A percentile compares a stretch with the other conserved stretches of the same genome.
Conservation (phyloP, 1,284 basidiomycete species). For the Anthracocystis walkeri region DNA sequence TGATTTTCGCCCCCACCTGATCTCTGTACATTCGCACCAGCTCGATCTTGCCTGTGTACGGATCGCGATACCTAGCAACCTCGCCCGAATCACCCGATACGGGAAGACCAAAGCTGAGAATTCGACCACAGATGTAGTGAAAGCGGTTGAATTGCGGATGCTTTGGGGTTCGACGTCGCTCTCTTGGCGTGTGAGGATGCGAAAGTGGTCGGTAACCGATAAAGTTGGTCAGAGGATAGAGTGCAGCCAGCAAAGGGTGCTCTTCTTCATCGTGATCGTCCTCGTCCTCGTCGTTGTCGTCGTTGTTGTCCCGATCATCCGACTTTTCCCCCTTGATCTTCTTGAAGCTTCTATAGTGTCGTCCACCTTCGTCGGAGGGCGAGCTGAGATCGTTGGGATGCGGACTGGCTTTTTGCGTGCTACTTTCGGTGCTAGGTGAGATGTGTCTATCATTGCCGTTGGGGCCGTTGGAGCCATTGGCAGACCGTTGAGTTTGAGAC, state of each 20-base stretch:
- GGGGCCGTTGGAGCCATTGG: neutral
- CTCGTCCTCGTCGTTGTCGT: conserved; percentile 3
- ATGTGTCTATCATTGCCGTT: conserved; percentile 1
- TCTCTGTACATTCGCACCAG: conserved; percentile 35
- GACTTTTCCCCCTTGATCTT: conserved; percentile 17
- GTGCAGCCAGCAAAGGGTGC: conserved; percentile 22
- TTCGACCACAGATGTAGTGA: conserved; percentile 35
- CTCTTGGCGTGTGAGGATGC: conserved; percentile 35
- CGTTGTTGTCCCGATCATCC: neutral
- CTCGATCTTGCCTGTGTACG: conserved; percentile 30
- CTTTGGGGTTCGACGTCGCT: conserved; percentile 7
- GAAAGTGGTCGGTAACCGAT: conserved; percentile 45
- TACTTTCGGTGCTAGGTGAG: conserved; percentile 25
- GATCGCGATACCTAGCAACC: conserved; percentile 32
- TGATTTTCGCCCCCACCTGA: conserved; percentile 27
- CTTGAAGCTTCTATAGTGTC: conserved; percentile 7
- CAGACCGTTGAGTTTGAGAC: conserved; percentile 1
- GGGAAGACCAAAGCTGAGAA: conserved; percentile 36
- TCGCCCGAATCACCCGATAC: conserved; percentile 27
- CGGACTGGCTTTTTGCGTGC: conserved; percentile 23
- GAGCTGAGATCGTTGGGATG: conserved; percentile 21
- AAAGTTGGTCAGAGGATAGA: conserved; percentile 47
- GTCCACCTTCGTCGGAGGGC: conserved; percentile 18
- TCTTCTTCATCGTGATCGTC: conserved; percentile 16
- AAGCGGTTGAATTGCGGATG: conserved; percentile 38